Conservation (phyloP, 1,139 yeast species). For the Magnusiomyces clavatus region DNA sequence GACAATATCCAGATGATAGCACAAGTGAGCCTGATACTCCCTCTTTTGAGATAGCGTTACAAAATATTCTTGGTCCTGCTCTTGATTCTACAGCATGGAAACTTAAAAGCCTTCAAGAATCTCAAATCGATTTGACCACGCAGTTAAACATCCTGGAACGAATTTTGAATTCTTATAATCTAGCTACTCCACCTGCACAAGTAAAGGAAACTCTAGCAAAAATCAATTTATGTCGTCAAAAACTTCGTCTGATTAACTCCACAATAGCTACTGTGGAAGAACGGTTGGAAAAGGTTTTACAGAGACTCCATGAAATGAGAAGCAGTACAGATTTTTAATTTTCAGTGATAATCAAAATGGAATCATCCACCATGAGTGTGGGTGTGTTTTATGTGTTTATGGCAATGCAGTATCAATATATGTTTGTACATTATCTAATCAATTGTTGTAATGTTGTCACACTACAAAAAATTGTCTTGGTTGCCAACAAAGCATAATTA, state of each 20-base stretch:
- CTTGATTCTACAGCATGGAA: constrained; percentile 24
- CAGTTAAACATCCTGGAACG: constrained; percentile 21
- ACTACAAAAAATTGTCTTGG: neutral
- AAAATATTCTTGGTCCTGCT: constrained; percentile 22
- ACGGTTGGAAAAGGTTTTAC: constrained; percentile 7
- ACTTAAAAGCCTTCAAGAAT: constrained; percentile 24
- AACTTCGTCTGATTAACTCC: constrained; percentile 17
- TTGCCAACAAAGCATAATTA: neutral
- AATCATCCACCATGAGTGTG: neutral
- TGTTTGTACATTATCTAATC: neutral
- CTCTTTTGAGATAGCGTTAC: constrained; percentile 20
- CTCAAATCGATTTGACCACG: constrained; percentile 22
- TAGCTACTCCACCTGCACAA: constrained; percentile 19
- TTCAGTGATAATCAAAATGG: neutral
- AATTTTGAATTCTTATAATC: constrained; percentile 21
- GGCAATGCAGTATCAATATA: neutral
- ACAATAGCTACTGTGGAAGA: constrained; percentile 8
- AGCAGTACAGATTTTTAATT: too few relatives aligned
- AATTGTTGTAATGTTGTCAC: neutral
- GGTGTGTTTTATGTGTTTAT: neutral
- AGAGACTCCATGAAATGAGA: constrained; percentile 3
- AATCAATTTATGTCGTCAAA: constrained; percentile 18
- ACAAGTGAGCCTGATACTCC: neutral
- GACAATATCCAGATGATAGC: too few relatives aligned
- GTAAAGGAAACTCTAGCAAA: constrained; percentile 17